Base-by-base conservation (phyloP, 116 monocot genomes). In the Posidonia oceanica region DNA sequence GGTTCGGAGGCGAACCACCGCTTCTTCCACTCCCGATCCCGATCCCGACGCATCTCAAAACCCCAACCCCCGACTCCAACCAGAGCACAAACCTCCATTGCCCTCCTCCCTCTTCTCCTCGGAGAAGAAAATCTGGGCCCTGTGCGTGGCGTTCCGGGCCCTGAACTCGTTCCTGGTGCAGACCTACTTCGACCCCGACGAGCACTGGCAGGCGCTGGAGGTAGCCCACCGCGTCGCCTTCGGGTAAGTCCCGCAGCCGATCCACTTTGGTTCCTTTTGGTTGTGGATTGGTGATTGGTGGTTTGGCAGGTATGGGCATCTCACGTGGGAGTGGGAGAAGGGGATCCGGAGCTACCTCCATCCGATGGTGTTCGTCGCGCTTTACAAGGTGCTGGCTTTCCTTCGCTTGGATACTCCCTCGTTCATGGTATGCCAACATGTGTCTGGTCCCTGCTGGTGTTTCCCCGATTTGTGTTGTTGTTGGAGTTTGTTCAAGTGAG, bases 101-200 rank as follows among this genome's bases (percentile, higher is more conserved):
- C 10, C 55, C 0, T 69, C 69, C n/a, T 37, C 54, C 37, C 7
- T 54, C 22, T 40, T 54, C 51, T 71, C 42, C 5, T 21, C 39
- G 0, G 70, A 70, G 17, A 57, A 36, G 39, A 23, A 29, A 36
- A 40, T 70, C 40, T 91, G 75, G 74, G 48, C 69, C 20, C 51
- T 88, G 52, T 84, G 86, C 74, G 53, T 88, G 3, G 70, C 64
- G 7, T 89, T 94, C 48, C 80, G 94, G 21, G 67, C 63, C 8
- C 69, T 73, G 22, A 94, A 94, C 64, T 77, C 88, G 14, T 55
- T 94, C 40, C 78, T 90, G 53, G 76, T 96, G 52, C 88, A 81
- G 61, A 96, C 96, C 53, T 96, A 96, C 83, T 96, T 96, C 82
- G 88, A 91, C 68, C 96, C 96, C 21, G 96, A 96, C 71, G 96